phyloP scores from a whole-genome alignment of 805 yeast species.

The Wickerhamiella vanderwaltii region DNA sequence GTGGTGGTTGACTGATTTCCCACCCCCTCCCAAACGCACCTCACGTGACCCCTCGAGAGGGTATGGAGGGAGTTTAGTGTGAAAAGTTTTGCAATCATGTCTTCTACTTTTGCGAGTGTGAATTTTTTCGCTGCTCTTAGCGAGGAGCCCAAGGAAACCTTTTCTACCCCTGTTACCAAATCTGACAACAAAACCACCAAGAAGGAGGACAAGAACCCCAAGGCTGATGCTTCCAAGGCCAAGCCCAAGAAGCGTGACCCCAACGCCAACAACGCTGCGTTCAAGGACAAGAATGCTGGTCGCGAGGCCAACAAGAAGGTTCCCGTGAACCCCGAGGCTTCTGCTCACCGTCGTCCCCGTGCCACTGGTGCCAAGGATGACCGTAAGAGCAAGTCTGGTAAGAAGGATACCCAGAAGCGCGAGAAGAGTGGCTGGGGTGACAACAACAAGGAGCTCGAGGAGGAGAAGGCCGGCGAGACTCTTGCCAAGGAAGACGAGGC shows the following conservation, averaged over 20 bases:
- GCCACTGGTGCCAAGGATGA: constrained; percentile 41
- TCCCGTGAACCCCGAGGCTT: constrained; percentile 40
- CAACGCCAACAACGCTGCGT: constrained; percentile 82
- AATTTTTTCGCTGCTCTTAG: constrained; percentile 22
- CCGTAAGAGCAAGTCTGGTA: constrained; percentile 78
- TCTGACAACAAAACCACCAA: constrained; percentile 76
- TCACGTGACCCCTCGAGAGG: constrained; percentile 1
- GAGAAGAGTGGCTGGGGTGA: constrained; percentile 84
- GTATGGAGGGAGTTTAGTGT: not conserved
- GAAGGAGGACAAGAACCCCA: constrained; percentile 31
- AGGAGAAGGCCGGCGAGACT: constrained; percentile 40
- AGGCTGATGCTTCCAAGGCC: constrained; percentile 53
- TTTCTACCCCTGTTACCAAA: constrained; percentile 42
- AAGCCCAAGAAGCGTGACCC: constrained; percentile 40
- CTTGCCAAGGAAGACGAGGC: constrained; percentile 31
- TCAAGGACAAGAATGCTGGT: constrained; percentile 63
- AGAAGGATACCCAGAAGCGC: constrained; percentile 75
- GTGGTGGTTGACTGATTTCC: too few relatives aligned
- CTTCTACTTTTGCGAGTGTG: constrained; percentile 19
- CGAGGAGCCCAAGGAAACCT: constrained; percentile 42
- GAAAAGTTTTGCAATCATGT: constrained; percentile 14
- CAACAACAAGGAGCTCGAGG: constrained; percentile 56
- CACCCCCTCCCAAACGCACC: too few relatives aligned
- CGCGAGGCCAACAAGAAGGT: constrained; percentile 41
- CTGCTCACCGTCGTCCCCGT: constrained; percentile 41